Evolutionary conservation across 208 protist species (phyloP).

Genomic region (Borovskyia barvae): DNA sequence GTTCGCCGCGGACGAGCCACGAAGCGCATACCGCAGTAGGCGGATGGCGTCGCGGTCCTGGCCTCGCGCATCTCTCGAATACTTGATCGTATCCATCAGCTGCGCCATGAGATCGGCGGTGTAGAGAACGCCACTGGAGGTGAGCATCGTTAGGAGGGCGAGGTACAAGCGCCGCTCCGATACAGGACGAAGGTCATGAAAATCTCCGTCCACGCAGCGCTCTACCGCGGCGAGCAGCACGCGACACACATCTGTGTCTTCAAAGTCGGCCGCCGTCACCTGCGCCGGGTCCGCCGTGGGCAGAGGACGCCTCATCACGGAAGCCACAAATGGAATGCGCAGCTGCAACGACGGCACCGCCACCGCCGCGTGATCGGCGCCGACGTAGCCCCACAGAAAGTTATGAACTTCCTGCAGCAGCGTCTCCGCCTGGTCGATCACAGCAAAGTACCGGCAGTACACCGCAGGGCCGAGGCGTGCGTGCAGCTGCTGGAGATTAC

Average conservation of each 20-base stretch:
- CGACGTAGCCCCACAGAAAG: constrained; percentile 86
- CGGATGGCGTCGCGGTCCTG: constrained; percentile 73
- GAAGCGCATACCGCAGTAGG: constrained; percentile 71
- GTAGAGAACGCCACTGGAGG: constrained; percentile 79
- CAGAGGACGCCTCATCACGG: constrained; percentile 61
- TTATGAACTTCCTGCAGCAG: constrained; percentile 74
- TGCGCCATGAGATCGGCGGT: constrained; percentile 78
- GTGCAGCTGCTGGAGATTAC: constrained; percentile 59
- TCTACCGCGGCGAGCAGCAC: constrained; percentile 76
- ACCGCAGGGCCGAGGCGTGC: constrained; percentile 65
- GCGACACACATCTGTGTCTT: constrained; percentile 75
- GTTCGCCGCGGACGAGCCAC: constrained; percentile 53
- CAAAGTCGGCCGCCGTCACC: constrained; percentile 55
- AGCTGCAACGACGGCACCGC: constrained; percentile 67
- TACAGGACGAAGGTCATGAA: constrained; percentile 52
- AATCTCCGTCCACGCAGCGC: constrained; percentile 63
- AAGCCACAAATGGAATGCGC: constrained; percentile 71
- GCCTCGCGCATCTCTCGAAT: constrained; percentile 37
- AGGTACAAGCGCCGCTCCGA: constrained; percentile 76
- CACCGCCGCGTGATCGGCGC: constrained; percentile 65
- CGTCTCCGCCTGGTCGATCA: constrained; percentile 40
- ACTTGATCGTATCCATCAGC: constrained; percentile 90
- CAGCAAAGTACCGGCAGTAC: constrained; percentile 68
- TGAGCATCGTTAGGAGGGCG: constrained; percentile 74
- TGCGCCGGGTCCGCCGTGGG: constrained; percentile 18